Base-by-base conservation (phyloP, 2,329 filamentous ascomycete genomes). In the Cercospora berteroae region DNA sequence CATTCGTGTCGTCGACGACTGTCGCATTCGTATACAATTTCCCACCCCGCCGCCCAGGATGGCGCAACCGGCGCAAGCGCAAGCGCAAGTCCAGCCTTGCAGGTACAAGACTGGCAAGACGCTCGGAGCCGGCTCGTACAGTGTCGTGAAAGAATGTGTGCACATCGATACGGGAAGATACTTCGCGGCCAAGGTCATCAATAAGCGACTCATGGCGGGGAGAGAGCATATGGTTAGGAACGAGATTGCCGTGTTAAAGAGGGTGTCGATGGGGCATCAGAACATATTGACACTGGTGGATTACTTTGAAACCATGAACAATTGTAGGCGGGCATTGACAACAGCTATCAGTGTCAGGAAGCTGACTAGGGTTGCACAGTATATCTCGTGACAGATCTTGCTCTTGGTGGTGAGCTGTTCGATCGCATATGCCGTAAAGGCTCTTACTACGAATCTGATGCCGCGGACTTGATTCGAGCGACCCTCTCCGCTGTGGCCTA, bases 241-340 rank as follows among this genome's bases (percentile, higher is more conserved):
- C 79, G 95, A 99, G 82, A 99, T 99, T 75, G 94, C 95, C 6
- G 93, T 99, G 27, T 86, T 99, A 73, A 98, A 98, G 81, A 90
- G 90, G 77, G 94, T 99, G n/a, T 98, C 94, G 1, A 97, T 99
- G 92, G 95, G 95, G 64, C 94, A 99, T 82, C 92, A 95, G 80
- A 99, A 99, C 78, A 98, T 99, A 78, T 83, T 99, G 69, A 99
- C 95, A 1, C 86, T 99, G 67, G 95, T 98, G 75, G 95, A 99
- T 83, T 99, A 98, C 81, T 99, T 99, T 78, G 95, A 99, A 83
- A 99, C 95, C 6, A 96, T 97, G 92, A 98, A 99, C 83, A 99
- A 99, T 81, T 87, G 88, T 90, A 66, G 84, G 75, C 13, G 16
- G 48, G 20, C 13, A 16, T 2, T 33, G 16, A 61, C 18, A 18